These are phyloP conservation scores for Apiospora saccharicola DNA, from an alignment of 2,329 filamentous ascomycete genomes.

Conservation along the genomic window DNA sequence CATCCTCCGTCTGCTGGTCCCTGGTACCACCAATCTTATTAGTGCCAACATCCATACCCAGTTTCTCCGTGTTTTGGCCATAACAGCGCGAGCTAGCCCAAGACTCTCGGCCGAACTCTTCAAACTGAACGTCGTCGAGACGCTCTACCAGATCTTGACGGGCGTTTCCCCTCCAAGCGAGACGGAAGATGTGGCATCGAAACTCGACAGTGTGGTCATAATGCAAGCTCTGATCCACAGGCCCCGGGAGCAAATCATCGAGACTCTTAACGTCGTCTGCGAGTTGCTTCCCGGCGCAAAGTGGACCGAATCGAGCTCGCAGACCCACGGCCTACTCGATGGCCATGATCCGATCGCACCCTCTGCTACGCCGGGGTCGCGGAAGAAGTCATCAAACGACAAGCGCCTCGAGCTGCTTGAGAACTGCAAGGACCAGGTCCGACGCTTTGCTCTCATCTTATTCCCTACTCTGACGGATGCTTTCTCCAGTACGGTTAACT, in stretches of 20 bases:
- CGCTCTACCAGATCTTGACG: slow-evolving; percentile 94
- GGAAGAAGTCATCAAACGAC: slow-evolving; percentile 71
- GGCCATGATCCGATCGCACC: slow-evolving; percentile 49
- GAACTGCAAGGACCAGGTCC: slow-evolving; percentile 85
- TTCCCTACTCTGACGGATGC: slow-evolving; percentile 95
- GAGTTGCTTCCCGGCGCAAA: slow-evolving; percentile 85
- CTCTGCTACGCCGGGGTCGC: slow-evolving; percentile 47
- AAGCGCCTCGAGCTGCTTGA: slow-evolving; percentile 83
- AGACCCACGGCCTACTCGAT: slow-evolving; percentile 40
- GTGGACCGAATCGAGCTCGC: slow-evolving; percentile 54
- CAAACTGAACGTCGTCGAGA: slow-evolving; percentile 97
- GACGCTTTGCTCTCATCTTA: slow-evolving; percentile 90
- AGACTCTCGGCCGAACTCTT: slow-evolving; percentile 87
- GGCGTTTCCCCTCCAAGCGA: slow-evolving; percentile 90
- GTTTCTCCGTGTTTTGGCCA: slow-evolving; percentile 89
- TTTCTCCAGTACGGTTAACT: slow-evolving; percentile 96
- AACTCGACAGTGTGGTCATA: slow-evolving; percentile 94
- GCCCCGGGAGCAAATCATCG: slow-evolving; percentile 93
- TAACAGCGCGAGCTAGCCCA: slow-evolving; percentile 88
- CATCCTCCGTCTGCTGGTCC: slow-evolving; percentile 85
- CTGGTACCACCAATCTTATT: slow-evolving; percentile 94
- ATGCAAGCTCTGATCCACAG: slow-evolving; percentile 98
- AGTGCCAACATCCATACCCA: slow-evolving; percentile 95
- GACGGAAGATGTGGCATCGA: slow-evolving; percentile 78
- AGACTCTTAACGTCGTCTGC: slow-evolving; percentile 97